Evolutionary conservation across 768 basidiomycete species (phyloP), one percentile per base, ranked within the genome.

Genomic region (Suillus weaverae): DNA sequence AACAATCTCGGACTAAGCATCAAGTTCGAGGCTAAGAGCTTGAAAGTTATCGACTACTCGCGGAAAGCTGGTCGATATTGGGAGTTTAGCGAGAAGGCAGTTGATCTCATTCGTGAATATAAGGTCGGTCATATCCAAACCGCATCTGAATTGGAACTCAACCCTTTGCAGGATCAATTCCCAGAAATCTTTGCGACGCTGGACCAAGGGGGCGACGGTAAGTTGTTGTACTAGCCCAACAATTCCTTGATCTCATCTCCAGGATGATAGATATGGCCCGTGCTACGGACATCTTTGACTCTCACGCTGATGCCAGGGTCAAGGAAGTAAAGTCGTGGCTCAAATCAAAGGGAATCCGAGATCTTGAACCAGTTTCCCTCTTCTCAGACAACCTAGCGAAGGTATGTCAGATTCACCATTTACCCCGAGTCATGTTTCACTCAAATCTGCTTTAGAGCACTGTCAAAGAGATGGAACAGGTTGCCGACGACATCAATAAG

Each of bases 31-130:
- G 92, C 87, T 14, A 99, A 97, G 77, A 85, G 88, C 11, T 76
- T 95, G 70, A 99, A 99, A 77, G 97, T 99, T 1, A 83, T 97
- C 53, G 92, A 93, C 66, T 98, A 97, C 77, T 90, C 95, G 8
- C 84, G 87, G 66, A 96, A 97, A 77, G 86, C 89, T 35, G 90
- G 89, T 10, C 80, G 88, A 9, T 83, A 86, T 39, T 99, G 97
- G 97, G 96, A 99, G 72, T 99, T 91, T 72, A 97, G 94, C 70
- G 86, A 94, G 65, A 92, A 89, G 73, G 90, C 97, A 0, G 78
- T 96, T 44, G 81, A 89, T 32, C 83, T 98, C 20, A 85, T 98
- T 62, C 81, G 80, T 46, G 89, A 95, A 63, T 99, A 99, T 80
- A 91, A 91, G 84, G 90, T 89, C 14, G 61, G 5, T 10, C 5